Percentiles rank a stretch among this genome's conserved stretches.
Evolutionary conservation across 192 early-diverging fungal genomes (phyloP).

Genomic region (Funneliformis geosporum): DNA sequence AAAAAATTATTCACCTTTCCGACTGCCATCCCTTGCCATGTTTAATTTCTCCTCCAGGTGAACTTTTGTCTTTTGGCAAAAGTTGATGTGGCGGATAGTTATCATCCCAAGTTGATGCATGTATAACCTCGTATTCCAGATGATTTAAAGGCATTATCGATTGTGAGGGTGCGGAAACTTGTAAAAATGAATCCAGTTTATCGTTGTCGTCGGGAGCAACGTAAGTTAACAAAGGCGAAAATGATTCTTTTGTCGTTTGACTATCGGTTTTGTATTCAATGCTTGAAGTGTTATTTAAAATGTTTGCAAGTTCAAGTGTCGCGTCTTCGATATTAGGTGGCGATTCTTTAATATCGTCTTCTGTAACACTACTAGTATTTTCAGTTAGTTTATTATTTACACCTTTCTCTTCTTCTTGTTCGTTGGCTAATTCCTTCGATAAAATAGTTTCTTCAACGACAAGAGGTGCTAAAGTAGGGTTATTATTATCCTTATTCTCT

Average conservation of each 20-base stretch:
- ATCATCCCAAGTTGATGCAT: slow-evolving; percentile 46
- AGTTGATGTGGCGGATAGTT: slow-evolving; percentile 47
- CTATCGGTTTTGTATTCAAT: too few species aligned
- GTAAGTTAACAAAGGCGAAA: neutral
- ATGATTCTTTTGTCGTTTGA: neutral
- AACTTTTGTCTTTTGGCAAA: slow-evolving; percentile 33
- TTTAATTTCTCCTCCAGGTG: neutral
- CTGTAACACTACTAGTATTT: neutral
- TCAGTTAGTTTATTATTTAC: neutral
- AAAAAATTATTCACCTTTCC: slow-evolving; percentile 39
- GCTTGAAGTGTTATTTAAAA: neutral
- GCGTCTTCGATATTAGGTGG: neutral
- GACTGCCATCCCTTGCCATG: slow-evolving; percentile 55
- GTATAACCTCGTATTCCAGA: slow-evolving; percentile 23
- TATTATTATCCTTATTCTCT: neutral
- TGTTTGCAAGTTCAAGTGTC: neutral
- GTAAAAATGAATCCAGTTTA: neutral
- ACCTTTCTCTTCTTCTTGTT: neutral
- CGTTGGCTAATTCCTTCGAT: neutral
- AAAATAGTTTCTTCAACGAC: neutral
- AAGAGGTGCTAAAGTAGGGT: neutral
- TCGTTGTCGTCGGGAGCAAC: neutral
- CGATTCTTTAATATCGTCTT: neutral
- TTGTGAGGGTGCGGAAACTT: neutral
- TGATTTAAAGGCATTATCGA: neutral